Evolutionary conservation across 192 early-diverging fungal species (phyloP), one percentile per base, ranked within the genome.

Genomic region (Coemansia sp.): DNA sequence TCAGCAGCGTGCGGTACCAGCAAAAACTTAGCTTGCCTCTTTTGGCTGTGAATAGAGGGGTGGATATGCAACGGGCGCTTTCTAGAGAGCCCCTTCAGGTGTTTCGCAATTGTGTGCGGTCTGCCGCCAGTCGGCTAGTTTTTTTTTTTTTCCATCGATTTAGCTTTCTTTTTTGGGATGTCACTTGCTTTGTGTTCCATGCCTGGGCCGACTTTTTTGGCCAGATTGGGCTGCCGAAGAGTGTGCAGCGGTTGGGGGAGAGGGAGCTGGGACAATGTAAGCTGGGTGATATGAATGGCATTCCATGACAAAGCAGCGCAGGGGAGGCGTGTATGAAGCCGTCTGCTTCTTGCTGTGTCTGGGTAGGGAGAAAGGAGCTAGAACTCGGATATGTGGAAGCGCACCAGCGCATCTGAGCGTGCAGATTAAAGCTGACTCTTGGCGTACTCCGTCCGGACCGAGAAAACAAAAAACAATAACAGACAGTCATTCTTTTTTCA

Each of bases 301-400:
- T 34, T 12, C 34, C 1, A 58, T 58, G 56, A 58, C 56, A 58
- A 58, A 58, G 56, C 56, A 36, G 56, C 34, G n/a, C 56, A 58
- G 56, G 56, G 34, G 56, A 56, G 53, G 33, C 52, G 26, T 53
- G 14, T 53, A 26, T 20, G 56, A 36, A 23, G 56, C 36, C 34
- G 56, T 58, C 33, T 37, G 20, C 34, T n/a, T 55, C 33, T 20
- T 21, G 10, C 56, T 5, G 34, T 58, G 18, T 37, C 56, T 36
- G 56, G 20, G 56, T 58, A 37, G 56, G 56, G 56, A 58, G 56
- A 16, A 10, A 58, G 9, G 56, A 9, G 20, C 33, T 10, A 10
- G 34, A 37, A 58, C 34, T 37, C 56, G 14, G 56, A 58, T 34
- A 58, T 11, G 56, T 36, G 20, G 11, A 58, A 58, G 36, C 34